Percentiles rank a stretch among this genome's conserved stretches.
Conservation (phyloP, 805 yeast species). For the Sporopachydermia quercuum region DNA sequence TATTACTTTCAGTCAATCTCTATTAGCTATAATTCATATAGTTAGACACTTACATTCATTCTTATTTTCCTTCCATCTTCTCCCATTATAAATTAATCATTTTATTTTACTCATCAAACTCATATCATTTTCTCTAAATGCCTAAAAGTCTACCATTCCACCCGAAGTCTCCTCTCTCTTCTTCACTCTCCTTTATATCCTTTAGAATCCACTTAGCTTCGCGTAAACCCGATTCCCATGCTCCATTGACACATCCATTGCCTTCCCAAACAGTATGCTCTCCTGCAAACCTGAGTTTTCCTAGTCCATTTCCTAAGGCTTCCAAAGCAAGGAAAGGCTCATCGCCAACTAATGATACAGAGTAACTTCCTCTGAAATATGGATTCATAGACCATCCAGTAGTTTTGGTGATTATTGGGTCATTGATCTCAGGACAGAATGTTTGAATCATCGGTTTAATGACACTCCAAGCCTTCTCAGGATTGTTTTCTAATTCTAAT, state of each 20-base stretch:
- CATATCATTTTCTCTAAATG: too few relatives aligned
- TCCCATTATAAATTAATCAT: too few relatives aligned
- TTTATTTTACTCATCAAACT: too few relatives aligned
- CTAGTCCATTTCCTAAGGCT: conserved; percentile 46
- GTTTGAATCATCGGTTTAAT: conserved; percentile 34
- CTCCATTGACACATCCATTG: conserved; percentile 87
- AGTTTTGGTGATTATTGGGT: conserved; percentile 24
- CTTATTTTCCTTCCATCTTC: too few relatives aligned
- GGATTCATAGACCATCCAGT: conserved; percentile 64
- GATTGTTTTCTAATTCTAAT: conserved; percentile 33
- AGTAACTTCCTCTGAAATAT: conserved; percentile 60
- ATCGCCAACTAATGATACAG: conserved; percentile 55
- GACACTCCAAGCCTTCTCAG: conserved; percentile 39
- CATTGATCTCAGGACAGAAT: conserved; percentile 19
- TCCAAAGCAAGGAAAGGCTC: conserved; percentile 48
- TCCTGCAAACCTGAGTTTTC: conserved; percentile 68
- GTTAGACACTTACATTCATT: too few relatives aligned
- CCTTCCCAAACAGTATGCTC: conserved; percentile 82
- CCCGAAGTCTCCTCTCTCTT: not conserved
- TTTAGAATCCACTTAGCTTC: conserved; percentile 28
- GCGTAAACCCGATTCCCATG: conserved; percentile 62
- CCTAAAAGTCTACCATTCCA: too few relatives aligned
- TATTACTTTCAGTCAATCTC: too few relatives aligned
- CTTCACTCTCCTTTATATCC: conserved; percentile 1
- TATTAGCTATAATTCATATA: too few relatives aligned